A percentile compares a stretch with the other conserved stretches of the same genome.
Conservation (phyloP, 2,329 filamentous ascomycete genomes). For the Tolypocladium amazonense region DNA sequence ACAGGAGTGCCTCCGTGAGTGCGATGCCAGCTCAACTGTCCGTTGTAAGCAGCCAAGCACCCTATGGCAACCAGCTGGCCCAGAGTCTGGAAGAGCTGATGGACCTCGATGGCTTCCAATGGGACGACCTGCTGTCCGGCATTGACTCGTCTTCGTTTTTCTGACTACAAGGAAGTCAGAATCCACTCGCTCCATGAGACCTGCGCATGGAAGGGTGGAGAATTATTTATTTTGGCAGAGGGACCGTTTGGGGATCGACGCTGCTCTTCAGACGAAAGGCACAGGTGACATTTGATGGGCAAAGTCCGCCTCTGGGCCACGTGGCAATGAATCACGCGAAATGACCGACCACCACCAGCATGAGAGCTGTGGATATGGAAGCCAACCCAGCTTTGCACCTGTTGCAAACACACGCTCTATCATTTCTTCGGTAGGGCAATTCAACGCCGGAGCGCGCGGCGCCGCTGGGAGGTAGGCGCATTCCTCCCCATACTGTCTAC, state of each 20-base stretch:
- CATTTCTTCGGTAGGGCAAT: background rate
- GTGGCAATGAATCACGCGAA: background rate
- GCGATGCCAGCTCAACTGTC: background rate
- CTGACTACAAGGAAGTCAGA: background rate
- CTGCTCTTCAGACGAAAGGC: no score
- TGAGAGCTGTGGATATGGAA: background rate
- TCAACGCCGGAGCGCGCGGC: no score
- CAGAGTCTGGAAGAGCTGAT: background rate
- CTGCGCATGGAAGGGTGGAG: background rate
- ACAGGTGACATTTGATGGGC: background rate
- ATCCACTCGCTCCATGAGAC: background rate
- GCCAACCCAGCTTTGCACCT: background rate
- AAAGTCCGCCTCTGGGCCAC: background rate
- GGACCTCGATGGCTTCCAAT: background rate
- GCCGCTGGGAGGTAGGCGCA: no score
- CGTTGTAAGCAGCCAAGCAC: background rate
- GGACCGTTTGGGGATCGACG: background rate
- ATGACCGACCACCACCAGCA: background rate
- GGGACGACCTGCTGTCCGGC: background rate
- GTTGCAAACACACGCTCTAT: background rate
- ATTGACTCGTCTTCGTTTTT: background rate
- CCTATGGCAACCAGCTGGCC: background rate
- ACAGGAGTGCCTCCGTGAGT: background rate
- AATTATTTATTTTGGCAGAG: background rate
- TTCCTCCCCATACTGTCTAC: background rate